Evolutionary conservation across 2,329 filamentous ascomycete species (phyloP).

Genomic region (Pestalotiopsis sp.): DNA sequence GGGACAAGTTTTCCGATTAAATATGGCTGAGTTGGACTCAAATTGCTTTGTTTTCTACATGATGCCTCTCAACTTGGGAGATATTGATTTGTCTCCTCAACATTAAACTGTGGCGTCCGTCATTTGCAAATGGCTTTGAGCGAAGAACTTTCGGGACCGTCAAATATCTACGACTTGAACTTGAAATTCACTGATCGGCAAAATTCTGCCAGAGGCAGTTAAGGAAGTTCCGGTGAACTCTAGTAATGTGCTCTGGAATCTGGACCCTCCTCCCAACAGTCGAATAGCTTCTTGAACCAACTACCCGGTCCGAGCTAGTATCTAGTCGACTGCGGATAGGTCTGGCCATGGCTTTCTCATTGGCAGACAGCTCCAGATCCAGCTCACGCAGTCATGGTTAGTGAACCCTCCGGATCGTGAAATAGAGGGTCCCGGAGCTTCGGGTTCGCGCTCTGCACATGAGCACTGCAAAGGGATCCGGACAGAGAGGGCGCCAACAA

Average conservation of each 20-base stretch:
- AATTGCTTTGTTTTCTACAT: no score
- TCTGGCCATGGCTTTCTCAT: background rate
- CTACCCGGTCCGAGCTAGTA: background rate
- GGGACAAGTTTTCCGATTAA: no score
- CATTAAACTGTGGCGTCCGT: no score
- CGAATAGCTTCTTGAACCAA: background rate
- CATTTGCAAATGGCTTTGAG: no score
- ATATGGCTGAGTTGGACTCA: no score
- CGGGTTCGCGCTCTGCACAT: background rate
- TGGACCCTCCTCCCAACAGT: background rate
- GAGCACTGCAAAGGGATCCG: background rate
- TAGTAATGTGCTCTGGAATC: background rate
- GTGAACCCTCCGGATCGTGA: background rate
- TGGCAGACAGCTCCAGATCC: background rate
- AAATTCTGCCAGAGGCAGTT: background rate
- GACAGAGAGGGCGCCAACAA: no score
- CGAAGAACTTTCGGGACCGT: background rate
- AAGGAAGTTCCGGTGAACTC: background rate
- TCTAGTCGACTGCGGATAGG: background rate
- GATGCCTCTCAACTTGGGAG: no score
- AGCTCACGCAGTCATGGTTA: background rate
- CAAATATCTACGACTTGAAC: background rate
- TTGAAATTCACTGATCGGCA: background rate
- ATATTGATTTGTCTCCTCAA: no score
- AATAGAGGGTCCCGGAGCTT: background rate